Conservation (phyloP, 805 yeast species). For the Scheffersomyces lignosus region DNA sequence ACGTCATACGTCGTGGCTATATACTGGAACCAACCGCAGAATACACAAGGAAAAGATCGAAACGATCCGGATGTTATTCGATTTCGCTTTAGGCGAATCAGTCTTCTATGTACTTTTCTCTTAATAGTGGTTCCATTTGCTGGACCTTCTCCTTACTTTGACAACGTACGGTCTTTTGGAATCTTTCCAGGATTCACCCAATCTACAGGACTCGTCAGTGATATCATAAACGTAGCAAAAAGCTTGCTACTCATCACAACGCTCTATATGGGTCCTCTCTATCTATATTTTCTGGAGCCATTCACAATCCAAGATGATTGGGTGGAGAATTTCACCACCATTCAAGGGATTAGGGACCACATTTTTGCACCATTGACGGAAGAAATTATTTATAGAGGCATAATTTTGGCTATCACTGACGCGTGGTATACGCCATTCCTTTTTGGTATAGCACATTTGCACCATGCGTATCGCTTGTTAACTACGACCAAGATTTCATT, state of each 20-base stretch:
- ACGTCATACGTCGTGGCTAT: constrained; percentile 47
- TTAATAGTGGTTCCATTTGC: constrained; percentile 22
- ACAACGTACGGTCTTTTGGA: constrained; percentile 24
- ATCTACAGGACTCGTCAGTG: constrained; percentile 8
- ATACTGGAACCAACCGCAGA: constrained; percentile 27
- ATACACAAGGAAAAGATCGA: constrained; percentile 26
- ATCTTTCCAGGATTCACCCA: constrained; percentile 33
- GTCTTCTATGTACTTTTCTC: constrained; percentile 32
- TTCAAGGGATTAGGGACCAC: constrained; percentile 54
- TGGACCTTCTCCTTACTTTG: constrained; percentile 22
- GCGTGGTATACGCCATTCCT: constrained; percentile 50
- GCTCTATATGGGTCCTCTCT: constrained; percentile 21
- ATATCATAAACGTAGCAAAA: constrained; percentile 11
- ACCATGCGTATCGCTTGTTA: constrained; percentile 61
- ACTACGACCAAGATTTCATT: constrained; percentile 19
- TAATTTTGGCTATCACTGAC: constrained; percentile 23
- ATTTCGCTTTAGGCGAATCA: constrained; percentile 40
- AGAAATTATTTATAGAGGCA: constrained; percentile 67
- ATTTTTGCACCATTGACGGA: constrained; percentile 77
- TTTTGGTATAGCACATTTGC: constrained; percentile 78
- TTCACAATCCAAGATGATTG: constrained; percentile 15
- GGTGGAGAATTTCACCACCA: constrained; percentile 17
- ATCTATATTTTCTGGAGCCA: constrained; percentile 9
- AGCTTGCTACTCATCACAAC: constrained; percentile 10
- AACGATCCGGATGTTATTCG: constrained; percentile 45